Base-by-base conservation (phyloP, 306 rosid species). In the Lotus japonicus region DNA sequence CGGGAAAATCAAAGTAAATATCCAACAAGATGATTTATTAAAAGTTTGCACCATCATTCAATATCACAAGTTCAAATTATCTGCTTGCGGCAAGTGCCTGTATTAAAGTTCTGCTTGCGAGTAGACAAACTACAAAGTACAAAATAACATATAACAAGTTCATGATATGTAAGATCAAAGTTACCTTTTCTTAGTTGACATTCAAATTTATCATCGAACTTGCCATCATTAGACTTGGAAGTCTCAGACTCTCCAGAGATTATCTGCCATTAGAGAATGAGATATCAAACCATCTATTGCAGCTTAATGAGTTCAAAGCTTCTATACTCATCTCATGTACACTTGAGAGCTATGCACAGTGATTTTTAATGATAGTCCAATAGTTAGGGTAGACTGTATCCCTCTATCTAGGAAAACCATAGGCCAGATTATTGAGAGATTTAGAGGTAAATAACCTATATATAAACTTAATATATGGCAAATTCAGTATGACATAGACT, bases 171-270 rank as follows among this genome's bases (percentile, higher is more conserved):
- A 57, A 5, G 26, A 67, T 15, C 61, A 42, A 53, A 53, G 10
- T 58, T 56, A 23, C 61, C 98, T 92, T 85, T 92, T 78, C 80
- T 90, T 61, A 92, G 63, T 15, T 83, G 87, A 72, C 71, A 61
- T 81, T 79, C 75, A 45, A 82, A 84, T 55, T 82, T 71, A 67
- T 79, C 83, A 42, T 94, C 50, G 71, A 85, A 62, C 38, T 81
- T 86, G 19, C 48, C 84, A 78, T 76, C 85, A 73, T 76, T 81
- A n/a, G 86, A 81, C 54, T 75, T 76, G 46, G 94, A 77, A 78
- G 68, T 72, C 48, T 83, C 84, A 45, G 77, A 60, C 66, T 81
- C 97, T 63, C 84, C 86, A 39, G 80, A 46, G 28, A 76, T 79
- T 33, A 80, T 77, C 98, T 88, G 88, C 58, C 64, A 62, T 60